phyloP scores from a whole-genome alignment of 2,329 filamentous ascomycete genomes.

The Ceratocystis harringtonii region DNA sequence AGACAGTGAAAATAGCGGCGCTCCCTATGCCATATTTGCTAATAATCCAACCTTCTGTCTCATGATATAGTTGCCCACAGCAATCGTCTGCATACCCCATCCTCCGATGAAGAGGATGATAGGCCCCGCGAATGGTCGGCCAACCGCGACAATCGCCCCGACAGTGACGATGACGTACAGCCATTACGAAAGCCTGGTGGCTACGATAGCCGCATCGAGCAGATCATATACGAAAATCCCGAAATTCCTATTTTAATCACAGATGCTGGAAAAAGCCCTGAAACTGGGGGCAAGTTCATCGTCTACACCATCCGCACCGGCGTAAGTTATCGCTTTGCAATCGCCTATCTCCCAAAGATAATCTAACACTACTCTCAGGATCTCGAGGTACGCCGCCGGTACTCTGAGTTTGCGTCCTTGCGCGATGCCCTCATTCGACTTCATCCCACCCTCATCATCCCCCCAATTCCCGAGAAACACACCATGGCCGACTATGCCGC shows the following conservation, averaged over 20 bases:
- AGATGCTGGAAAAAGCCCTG: conserved; percentile 85
- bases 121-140: neutral
- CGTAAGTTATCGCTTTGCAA: conserved; percentile 35
- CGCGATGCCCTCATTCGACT: conserved; percentile 77
- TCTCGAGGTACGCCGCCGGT: conserved; percentile 82
- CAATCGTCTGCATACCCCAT: conserved; percentile 10
- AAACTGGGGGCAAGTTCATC: conserved; percentile 85
- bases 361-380: conserved; percentile 41
- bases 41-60: neutral
- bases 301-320: conserved; percentile 94
- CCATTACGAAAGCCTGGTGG: conserved; percentile 63
- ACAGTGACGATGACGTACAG: conserved; percentile 30
- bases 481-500: conserved; percentile 97
- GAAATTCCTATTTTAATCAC: conserved; percentile 82
- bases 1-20: neutral
- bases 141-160: conserved; percentile 25
- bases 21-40: neutral
- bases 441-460: conserved; percentile 88
- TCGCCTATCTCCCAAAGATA: conserved; percentile 2
- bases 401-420: conserved; percentile 90
- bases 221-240: conserved; percentile 91
- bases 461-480: conserved; percentile 96
- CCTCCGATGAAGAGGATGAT: conserved; percentile 11
- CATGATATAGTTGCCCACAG: conserved; percentile 7
- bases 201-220: conserved; percentile 91